A percentile compares a stretch with the other conserved stretches of the same genome.
phyloP scores from a whole-genome alignment of 116 monocot species.

The Cymodocea nodosa region DNA sequence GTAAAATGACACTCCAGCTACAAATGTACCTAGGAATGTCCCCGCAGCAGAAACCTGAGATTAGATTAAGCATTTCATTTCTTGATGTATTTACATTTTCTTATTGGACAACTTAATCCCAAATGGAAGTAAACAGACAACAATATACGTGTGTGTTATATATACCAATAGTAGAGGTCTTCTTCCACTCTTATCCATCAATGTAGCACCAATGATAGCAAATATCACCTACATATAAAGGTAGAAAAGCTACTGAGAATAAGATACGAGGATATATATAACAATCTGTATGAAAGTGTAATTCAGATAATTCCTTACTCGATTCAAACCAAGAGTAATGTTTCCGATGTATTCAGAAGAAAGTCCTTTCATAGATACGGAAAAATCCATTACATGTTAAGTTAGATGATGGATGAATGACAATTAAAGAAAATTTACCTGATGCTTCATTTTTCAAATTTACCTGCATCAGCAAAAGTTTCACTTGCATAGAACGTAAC shows the following conservation, averaged over 20 bases:
- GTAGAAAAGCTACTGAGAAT: neutral
- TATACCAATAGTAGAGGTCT: conserved; percentile 45
- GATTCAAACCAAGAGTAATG: conserved; percentile 18
- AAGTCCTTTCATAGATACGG: neutral
- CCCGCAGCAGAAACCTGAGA: conserved; percentile 56
- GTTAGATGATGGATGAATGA: too few species aligned
- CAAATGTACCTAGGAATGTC: conserved; percentile 34
- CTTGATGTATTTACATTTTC: too few species aligned
- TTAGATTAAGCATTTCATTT: neutral
- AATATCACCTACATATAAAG: conserved; percentile 31
- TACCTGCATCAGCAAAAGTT: conserved; percentile 60
- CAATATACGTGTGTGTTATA: neutral
- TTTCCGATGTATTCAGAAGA: conserved; percentile 36
- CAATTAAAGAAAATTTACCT: too few species aligned
- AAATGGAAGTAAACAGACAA: too few species aligned
- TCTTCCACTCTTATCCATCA: conserved; percentile 74
- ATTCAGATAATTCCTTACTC: neutral
- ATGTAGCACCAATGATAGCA: conserved; percentile 33
- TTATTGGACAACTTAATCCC: too few species aligned
- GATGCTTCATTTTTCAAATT: too few species aligned
- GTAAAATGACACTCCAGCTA: conserved; percentile 41
- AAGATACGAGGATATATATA: too few species aligned
- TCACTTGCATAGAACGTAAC: conserved; percentile 50
- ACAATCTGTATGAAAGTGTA: neutral
- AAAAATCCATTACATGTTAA: too few species aligned